Evolutionary conservation across 768 basidiomycete species (phyloP).

Genomic region (Suillus spraguei): DNA sequence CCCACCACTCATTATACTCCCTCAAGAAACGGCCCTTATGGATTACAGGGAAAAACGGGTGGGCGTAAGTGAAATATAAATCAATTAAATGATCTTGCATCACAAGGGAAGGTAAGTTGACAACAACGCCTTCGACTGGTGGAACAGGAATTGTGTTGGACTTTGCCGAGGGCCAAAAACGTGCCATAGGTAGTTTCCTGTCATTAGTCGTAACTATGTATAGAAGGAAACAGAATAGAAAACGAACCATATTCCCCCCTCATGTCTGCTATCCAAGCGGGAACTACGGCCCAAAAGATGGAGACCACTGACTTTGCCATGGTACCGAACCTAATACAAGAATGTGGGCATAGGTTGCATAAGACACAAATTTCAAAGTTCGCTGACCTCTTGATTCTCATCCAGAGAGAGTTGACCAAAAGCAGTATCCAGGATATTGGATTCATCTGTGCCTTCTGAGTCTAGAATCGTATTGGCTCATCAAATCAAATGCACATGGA

Average conservation of each 20-base stretch:
- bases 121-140: slow-evolving; percentile 45
- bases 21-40: slow-evolving; percentile 69
- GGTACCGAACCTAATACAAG: slow-evolving; percentile 72
- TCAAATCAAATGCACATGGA: slow-evolving; percentile 21
- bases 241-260: slow-evolving; percentile 67
- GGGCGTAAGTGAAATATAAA: slow-evolving; percentile 82
- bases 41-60: slow-evolving; percentile 83
- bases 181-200: slow-evolving; percentile 75
- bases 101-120: slow-evolving; percentile 59
- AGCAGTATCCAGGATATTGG: slow-evolving; percentile 51
- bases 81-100: slow-evolving; percentile 70
- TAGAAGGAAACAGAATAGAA: slow-evolving; percentile 17
- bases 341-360: slow-evolving; percentile 5
- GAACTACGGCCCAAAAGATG: slow-evolving; percentile 70
- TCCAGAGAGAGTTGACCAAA: slow-evolving; percentile 75
- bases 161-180: slow-evolving; percentile 68
- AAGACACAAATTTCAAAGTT: not conserved
- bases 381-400: slow-evolving; percentile 70
- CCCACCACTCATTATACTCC: slow-evolving; percentile 60
- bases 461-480: slow-evolving; percentile 27
- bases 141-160: slow-evolving; percentile 39
- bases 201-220: slow-evolving; percentile 17
- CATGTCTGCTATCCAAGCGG: slow-evolving; percentile 66
- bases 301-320: slow-evolving; percentile 76
- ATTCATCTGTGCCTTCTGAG: slow-evolving; percentile 40